Percentiles rank a stretch among this genome's conserved stretches.
Conservation (phyloP, 768 basidiomycete genomes). For the Lentinula raphanica region DNA sequence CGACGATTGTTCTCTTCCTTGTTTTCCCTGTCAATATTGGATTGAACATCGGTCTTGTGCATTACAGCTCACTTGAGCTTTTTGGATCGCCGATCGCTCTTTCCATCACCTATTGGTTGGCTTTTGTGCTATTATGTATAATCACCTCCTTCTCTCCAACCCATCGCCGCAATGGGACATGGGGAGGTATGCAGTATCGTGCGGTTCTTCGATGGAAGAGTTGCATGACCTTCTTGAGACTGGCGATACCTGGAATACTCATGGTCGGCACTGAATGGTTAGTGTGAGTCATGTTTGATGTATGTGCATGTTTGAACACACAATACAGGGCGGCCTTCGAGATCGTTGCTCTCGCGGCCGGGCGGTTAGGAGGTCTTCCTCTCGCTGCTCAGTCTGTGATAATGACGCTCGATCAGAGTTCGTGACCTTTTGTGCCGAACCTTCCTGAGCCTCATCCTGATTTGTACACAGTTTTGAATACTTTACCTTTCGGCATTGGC, state of each 20-base stretch:
- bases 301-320: not conserved
- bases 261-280: constrained; percentile 84
- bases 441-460: not conserved
- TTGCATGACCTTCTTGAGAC: constrained; percentile 53
- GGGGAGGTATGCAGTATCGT: constrained; percentile 51
- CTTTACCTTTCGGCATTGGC: constrained; percentile 73
- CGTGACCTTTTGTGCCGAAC: constrained; percentile 8
- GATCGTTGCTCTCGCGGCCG: constrained; percentile 75
- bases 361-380: constrained; percentile 58
- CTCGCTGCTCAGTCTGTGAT: constrained; percentile 75
- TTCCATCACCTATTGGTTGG: constrained; percentile 66
- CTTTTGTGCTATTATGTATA: constrained; percentile 50
- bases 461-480: constrained; percentile 52
- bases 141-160: constrained; percentile 44
- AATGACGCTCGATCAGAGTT: constrained; percentile 78
- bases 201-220: constrained; percentile 41
- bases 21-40: constrained; percentile 62
- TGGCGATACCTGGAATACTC: constrained; percentile 72
- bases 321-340: constrained; percentile 68
- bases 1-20: constrained; percentile 58
- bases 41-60: constrained; percentile 57
- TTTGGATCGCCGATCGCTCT: constrained; percentile 65
- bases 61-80: constrained; percentile 56
- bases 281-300: constrained; percentile 11
- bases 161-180: constrained; percentile 54